Conservation (phyloP, 768 basidiomycete genomes). For the Amanita exitialis region DNA sequence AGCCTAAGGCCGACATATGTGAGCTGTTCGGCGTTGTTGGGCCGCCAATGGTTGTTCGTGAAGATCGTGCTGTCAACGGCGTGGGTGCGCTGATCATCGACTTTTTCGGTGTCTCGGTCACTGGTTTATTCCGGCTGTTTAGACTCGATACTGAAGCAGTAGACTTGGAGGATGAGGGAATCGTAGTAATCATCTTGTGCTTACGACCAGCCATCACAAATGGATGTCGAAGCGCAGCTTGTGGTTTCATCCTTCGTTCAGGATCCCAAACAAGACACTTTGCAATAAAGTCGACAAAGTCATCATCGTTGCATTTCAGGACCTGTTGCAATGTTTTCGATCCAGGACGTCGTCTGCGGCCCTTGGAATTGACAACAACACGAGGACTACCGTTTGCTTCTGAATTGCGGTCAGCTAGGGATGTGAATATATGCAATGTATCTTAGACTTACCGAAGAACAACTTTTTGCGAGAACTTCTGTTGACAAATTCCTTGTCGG, state of each 20-base stretch:
- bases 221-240: slow-evolving; percentile 84
- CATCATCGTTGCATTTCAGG: slow-evolving; percentile 86
- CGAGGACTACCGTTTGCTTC: slow-evolving; percentile 91
- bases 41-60: slow-evolving; percentile 43
- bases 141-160: slow-evolving; percentile 49
- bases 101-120: slow-evolving; percentile 74
- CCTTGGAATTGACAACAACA: slow-evolving; percentile 93
- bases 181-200: slow-evolving; percentile 33
- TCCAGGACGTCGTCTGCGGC: slow-evolving; percentile 83
- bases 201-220: slow-evolving; percentile 68
- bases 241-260: slow-evolving; percentile 89
- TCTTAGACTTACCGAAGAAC: slow-evolving; percentile 73
- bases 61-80: slow-evolving; percentile 70
- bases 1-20: slow-evolving; percentile 46
- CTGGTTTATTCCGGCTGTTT: slow-evolving; percentile 40
- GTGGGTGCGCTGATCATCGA: slow-evolving; percentile 85
- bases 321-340: slow-evolving; percentile 86
- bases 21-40: slow-evolving; percentile 51
- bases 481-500: slow-evolving; percentile 92
- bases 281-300: slow-evolving; percentile 92
- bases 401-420: slow-evolving; percentile 21
- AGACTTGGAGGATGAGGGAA: slow-evolving; percentile 35
- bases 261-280: slow-evolving; percentile 99
- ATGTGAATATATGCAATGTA: slow-evolving; percentile 3
- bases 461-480: slow-evolving; percentile 88